Evolutionary conservation across 2,329 filamentous ascomycete species (phyloP), one percentile per base, ranked within the genome.

Genomic region (Pyricularia sp.): DNA sequence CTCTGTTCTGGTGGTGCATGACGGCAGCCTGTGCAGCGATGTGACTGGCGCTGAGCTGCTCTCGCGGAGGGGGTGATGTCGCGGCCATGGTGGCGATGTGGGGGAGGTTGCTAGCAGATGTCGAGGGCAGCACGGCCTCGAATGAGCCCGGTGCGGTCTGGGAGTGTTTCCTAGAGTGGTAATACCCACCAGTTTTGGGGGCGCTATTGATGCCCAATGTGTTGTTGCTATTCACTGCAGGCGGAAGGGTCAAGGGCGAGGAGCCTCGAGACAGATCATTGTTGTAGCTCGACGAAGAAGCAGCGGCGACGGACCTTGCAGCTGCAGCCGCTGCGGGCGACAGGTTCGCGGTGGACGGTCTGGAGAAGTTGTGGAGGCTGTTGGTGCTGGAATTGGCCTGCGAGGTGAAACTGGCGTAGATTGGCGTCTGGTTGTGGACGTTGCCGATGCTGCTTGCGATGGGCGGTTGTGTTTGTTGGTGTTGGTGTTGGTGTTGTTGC

Each of bases 21-120:
- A 91, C 88, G 69, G 92, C 92, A 11, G 91, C 88, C 78, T 93
- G 91, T 23, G 91, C 91, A 58, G 92, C 92, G 72, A 93, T 92
- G 77, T 92, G 90, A 77, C 90, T 92, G n/a, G 91, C 88, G 1
- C 84, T 84, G 71, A 87, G 78, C 30, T 81, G 77, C 55, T 77
- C 76, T 55, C 72, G 74, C 55, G 71, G 71, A 14, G 78, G 72
- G 63, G 74, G 17, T 10, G 63, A 66, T 73, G 73, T 65, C 70
- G 73, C 50, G 69, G 71, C 79, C 77, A 84, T 79, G 76, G 80
- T 78, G 3, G 58, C 66, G 70, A 84, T 75, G 59, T 85, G 82
- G 30, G 82, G 82, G 68, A 85, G 79, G 76, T 85, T 88, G 72
- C 86, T 86, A 2, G 79, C 81, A 73, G 80, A 84, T 64, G 85